Base-by-base conservation (phyloP, 23 red algal genomes). In the Chondrus crispus region DNA sequence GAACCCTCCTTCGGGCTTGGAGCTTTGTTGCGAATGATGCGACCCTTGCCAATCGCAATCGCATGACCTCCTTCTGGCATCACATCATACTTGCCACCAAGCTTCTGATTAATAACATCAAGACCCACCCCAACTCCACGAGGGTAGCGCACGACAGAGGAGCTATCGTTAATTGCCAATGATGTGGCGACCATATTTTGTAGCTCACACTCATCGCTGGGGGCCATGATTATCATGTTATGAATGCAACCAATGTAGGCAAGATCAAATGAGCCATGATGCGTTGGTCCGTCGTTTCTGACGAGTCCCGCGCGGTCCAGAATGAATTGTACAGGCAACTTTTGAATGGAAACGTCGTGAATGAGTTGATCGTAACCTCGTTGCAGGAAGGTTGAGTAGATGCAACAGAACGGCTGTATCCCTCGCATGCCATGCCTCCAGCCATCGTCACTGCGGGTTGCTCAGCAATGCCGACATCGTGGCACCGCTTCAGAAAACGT, bases 391-490 rank as follows among this genome's bases (percentile, higher is more conserved):
- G 96, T 98, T 7, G 96, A 98, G 52, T 98, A 98, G 55, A 98
- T 98, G 64, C 93, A 95, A 40, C 96, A 98, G 81, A 98, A 96
- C 58, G 96, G 93, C 46, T 98, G 75, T 90, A 96, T 11, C 96
- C 96, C 68, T 98, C 93, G 28, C 84, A 91, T 22, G 93, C 88
- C 81, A 98, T 88, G 16, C 96, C 96, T 1, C 89, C 96, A 22
- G 96, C 96, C 87, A 98, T 94, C 2, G 96, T 98, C 20, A 98
- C 96, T 8, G 96, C 96, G 37, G 95, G 96, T 60, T 98, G 96
- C 37, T 98, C 96, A 20, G 96, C 96, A 84, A 98, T 98, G 12
- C 96, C 96, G 8, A 98, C 96, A 68, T 98, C 96, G 57, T 95
- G 95, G 68, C 96, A 98, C 3, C 96, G 85, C 24, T 75, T 92